These are phyloP conservation scores for Purpureocillium takamizusanense DNA, from an alignment of 2,329 filamentous ascomycete genomes.

Conservation along the genomic window DNA sequence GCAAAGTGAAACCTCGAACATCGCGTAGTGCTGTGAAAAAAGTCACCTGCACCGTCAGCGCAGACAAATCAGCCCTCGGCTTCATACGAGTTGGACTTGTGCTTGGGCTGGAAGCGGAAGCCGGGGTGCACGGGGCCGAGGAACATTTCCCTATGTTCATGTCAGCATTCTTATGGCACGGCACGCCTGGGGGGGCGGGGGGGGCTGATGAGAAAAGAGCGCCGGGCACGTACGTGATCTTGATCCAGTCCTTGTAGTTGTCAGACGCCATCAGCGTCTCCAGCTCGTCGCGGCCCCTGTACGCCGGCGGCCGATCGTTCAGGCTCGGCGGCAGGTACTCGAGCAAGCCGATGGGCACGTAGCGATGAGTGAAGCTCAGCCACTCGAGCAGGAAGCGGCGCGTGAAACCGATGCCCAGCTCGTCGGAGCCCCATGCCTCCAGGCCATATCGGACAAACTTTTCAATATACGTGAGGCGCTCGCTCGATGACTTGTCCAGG, in stretches of 20 bases:
- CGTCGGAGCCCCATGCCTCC: slow-evolving; percentile 92
- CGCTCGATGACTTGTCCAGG: slow-evolving; percentile 84
- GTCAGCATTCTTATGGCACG: slow-evolving; percentile 8
- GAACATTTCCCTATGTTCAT: slow-evolving; percentile 76
- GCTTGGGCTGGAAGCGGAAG: slow-evolving; percentile 94
- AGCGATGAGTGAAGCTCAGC: slow-evolving; percentile 87
- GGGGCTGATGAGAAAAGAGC: not conserved
- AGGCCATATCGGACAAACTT: slow-evolving; percentile 86
- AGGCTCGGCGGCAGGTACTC: slow-evolving; percentile 82
- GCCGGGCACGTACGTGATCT: slow-evolving; percentile 67
- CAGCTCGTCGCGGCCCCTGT: slow-evolving; percentile 75
- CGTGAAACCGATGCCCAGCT: slow-evolving; percentile 85
- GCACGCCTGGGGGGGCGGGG: too few relatives aligned
- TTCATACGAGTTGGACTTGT: slow-evolving; percentile 90
- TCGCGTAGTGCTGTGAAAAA: too few relatives aligned
- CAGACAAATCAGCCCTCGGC: slow-evolving; percentile 48
- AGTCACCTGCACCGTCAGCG: too few relatives aligned
- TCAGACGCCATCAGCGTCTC: slow-evolving; percentile 87
- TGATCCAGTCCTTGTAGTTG: slow-evolving; percentile 97
- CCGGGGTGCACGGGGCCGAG: slow-evolving; percentile 80
- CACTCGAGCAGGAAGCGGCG: slow-evolving; percentile 90
- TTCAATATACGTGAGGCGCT: slow-evolving; percentile 78
- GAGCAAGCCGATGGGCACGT: slow-evolving; percentile 81
- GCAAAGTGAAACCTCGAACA: too few relatives aligned
- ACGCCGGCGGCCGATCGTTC: slow-evolving; percentile 82